phyloP scores from a whole-genome alignment of 179 eudicot genomes.

The Silene vulgaris region DNA sequence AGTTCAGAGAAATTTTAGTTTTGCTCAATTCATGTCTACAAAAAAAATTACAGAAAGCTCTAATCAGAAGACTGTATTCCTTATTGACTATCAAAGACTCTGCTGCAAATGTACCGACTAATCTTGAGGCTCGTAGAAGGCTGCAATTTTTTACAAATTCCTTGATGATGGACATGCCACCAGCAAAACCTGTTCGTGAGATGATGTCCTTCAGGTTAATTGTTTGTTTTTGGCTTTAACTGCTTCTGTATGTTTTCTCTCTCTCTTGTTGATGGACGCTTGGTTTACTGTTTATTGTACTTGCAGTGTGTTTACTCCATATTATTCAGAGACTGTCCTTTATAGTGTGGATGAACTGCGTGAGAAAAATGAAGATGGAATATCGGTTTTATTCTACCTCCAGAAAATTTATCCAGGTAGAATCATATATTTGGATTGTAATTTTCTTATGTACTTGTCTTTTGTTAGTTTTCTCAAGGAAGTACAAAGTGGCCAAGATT shows the following conservation, averaged over 20 bases:
- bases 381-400: conserved; percentile 84
- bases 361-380: conserved; percentile 92
- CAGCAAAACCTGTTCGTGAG: conserved; percentile 67
- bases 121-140: conserved; percentile 90
- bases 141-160: conserved; percentile 89
- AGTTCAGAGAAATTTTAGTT: neutral
- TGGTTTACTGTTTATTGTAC: conserved; percentile 13
- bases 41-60: conserved; percentile 54
- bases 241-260: neutral
- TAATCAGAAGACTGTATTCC: conserved; percentile 71
- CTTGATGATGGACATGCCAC: conserved; percentile 90
- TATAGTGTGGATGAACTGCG: conserved; percentile 77
- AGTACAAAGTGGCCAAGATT: neutral
- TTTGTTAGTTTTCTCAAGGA: neutral
- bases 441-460: neutral
- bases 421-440: neutral
- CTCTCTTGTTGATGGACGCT: neutral
- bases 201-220: conserved; percentile 86
- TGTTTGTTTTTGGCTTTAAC: neutral
- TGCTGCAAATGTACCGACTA: conserved; percentile 71
- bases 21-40: conserved; percentile 12
- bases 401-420: conserved; percentile 98
- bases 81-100: conserved; percentile 88
- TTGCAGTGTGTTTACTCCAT: conserved; percentile 97
- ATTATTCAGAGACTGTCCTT: conserved; percentile 86